Percentiles rank a stretch among this genome's conserved stretches.
Conservation (phyloP, 1,284 basidiomycete genomes). For the Abortiporus biennis region DNA sequence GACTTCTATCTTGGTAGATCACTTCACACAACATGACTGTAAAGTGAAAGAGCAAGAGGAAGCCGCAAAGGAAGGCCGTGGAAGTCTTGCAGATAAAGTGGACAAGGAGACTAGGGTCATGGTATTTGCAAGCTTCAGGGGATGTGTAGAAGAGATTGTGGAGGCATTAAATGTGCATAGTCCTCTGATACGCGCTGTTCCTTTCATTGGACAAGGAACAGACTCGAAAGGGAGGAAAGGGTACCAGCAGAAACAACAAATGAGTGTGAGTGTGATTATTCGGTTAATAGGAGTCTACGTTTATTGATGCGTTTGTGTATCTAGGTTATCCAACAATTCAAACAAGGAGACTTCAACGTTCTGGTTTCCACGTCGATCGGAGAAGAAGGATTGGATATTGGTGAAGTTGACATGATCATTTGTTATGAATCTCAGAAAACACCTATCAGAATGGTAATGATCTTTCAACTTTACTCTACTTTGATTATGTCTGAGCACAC, state of each 20-base stretch:
- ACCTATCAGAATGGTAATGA: slow-evolving; percentile 87
- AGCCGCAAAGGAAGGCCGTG: slow-evolving; percentile 7
- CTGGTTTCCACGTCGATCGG: slow-evolving; percentile 96
- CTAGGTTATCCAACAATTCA: slow-evolving; percentile 83
- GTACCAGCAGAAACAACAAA: slow-evolving; percentile 87
- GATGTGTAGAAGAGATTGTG: slow-evolving; percentile 90
- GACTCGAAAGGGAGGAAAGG: slow-evolving; percentile 88
- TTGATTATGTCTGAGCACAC: no score
- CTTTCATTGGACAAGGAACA: slow-evolving; percentile 88
- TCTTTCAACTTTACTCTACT: no score
- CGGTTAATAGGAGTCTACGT: not conserved
- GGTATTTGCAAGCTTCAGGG: slow-evolving; percentile 90
- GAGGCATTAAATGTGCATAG: slow-evolving; percentile 65
- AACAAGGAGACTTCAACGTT: slow-evolving; percentile 84
- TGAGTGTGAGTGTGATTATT: slow-evolving; percentile 77
- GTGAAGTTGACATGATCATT: slow-evolving; percentile 95
- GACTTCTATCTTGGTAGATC: slow-evolving; percentile 68
- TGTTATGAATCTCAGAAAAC: slow-evolving; percentile 98
- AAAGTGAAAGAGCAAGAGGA: slow-evolving; percentile 37
- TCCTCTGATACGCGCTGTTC: slow-evolving; percentile 72
- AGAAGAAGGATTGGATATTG: slow-evolving; percentile 99
- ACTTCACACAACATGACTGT: slow-evolving; percentile 62
- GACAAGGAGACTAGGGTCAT: slow-evolving; percentile 73
- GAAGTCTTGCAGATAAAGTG: slow-evolving; percentile 13
- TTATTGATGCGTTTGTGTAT: not conserved